Evolutionary conservation across 2,329 filamentous ascomycete genomes (phyloP).

Genomic region (Sclerotinia minor): DNA sequence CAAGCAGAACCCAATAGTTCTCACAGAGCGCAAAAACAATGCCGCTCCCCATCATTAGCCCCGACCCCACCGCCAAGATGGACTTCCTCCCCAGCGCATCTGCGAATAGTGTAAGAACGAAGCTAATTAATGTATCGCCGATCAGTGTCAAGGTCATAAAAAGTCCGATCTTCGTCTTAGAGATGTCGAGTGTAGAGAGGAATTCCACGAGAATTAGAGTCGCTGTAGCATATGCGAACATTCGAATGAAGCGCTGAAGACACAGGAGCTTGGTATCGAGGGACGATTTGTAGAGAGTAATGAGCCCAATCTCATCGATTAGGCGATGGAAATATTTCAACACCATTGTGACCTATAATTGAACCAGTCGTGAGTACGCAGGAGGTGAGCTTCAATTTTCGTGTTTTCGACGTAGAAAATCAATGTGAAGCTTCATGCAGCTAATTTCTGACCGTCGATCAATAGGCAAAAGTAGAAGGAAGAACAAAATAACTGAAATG

Average conservation of each 20-base stretch:
- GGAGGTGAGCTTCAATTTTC: not conserved
- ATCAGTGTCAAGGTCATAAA: slow-evolving; percentile 66
- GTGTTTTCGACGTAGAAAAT: not conserved
- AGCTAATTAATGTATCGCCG: slow-evolving; percentile 60
- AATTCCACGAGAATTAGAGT: slow-evolving; percentile 59
- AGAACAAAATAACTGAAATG: not conserved
- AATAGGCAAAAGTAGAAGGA: not conserved
- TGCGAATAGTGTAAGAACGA: slow-evolving; percentile 58
- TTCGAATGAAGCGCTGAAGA: slow-evolving; percentile 58
- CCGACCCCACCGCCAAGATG: slow-evolving; percentile 55
- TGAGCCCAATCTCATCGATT: slow-evolving; percentile 49
- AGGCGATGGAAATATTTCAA: slow-evolving; percentile 27
- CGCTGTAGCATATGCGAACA: slow-evolving; percentile 62
- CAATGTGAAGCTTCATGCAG: slow-evolving; percentile 2
- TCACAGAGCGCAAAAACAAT: slow-evolving; percentile 53
- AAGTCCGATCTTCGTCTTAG: slow-evolving; percentile 55
- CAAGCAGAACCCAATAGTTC: slow-evolving; percentile 59
- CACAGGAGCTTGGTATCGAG: slow-evolving; percentile 59
- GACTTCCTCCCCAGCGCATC: slow-evolving; percentile 57
- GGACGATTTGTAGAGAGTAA: slow-evolving; percentile 46
- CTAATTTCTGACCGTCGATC: not conserved
- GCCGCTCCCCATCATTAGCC: slow-evolving; percentile 57
- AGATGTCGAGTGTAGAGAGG: slow-evolving; percentile 51
- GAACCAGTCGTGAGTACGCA: not conserved
- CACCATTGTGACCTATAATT: slow-evolving; percentile 29